Conservation (phyloP, 2,329 filamentous ascomycete genomes). For the Sordariomycetes sp. region DNA sequence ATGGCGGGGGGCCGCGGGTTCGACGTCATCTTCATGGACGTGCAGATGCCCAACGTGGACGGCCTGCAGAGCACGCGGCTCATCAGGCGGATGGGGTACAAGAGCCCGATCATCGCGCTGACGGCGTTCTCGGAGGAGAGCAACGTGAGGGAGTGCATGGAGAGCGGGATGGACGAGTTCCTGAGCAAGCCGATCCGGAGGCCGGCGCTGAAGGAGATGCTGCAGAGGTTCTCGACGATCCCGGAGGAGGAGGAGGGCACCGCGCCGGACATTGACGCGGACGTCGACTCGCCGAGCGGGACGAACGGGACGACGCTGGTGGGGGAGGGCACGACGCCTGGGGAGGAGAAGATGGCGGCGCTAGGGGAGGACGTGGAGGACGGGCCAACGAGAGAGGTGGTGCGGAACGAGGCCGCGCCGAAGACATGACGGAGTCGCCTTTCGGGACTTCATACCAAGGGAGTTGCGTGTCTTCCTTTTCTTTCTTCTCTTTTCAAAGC, state of each 20-base stretch:
- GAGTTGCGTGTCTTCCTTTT: not conserved
- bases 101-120: conserved; percentile 77
- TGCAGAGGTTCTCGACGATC: conserved; percentile 77
- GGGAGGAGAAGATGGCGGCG: not conserved
- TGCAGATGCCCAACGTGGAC: conserved; percentile 90
- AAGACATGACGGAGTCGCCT: not conserved
- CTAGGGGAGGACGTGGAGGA: not conserved
- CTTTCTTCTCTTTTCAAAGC: not conserved
- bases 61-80: conserved; percentile 77
- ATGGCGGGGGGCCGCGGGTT: conserved; percentile 66
- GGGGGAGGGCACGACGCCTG: not conserved
- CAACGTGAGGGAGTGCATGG: conserved; percentile 77
- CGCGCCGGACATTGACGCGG: not conserved
- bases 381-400: not conserved
- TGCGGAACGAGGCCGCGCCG: not conserved
- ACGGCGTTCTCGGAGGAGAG: conserved; percentile 87
- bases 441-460: not conserved
- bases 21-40: conserved; percentile 92
- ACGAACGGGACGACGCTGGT: not conserved
- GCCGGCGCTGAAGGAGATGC: conserved; percentile 76
- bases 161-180: conserved; percentile 89
- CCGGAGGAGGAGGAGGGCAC: conserved; percentile 47
- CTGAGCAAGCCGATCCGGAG: conserved; percentile 65
- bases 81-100: conserved; percentile 79
- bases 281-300: not conserved